Base-by-base conservation (phyloP, 1,284 basidiomycete species). In the Apiotrichum sp. region DNA sequence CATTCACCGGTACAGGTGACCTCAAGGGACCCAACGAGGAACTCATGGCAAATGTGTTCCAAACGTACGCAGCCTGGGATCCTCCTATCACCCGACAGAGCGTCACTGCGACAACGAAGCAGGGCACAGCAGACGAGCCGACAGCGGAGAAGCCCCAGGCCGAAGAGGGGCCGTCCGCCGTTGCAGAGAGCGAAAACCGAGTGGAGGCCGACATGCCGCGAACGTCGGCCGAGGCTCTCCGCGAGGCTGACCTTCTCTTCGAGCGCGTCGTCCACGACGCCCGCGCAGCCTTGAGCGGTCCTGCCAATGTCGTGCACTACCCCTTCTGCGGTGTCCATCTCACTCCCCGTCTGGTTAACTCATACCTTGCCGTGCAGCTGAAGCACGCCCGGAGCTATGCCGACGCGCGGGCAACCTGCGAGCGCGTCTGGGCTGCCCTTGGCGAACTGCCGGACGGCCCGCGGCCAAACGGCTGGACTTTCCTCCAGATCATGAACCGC, bases 1-100 rank as follows among this genome's bases (percentile, higher is more conserved):
- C 53, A 3, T 53, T 58, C 13, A 38, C 49, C 1, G 54, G 54
- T 4, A 29, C 39, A 10, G 22, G 33, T 0, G 34, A 32, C 1
- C 38, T 61, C 50, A 58, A 55, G 47, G 70, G 70, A 40, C 81
- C 92, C 11, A 82, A 88, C 61, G 85, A 87, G 54, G 83, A 86
- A 64, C 81, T 88, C 32, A 84, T 98, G 82, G 81, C 83, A 62
- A 86, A 89, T 65, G 76, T 97, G 7, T 92, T 98, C 73, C 86
- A 92, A 75, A 82, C 89, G 1, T 98, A 98, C 75, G 86, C 91
- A 0, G 77, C 86, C 1, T 95, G 89, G 76, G 80, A 78, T 47
- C 84, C 88, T 1, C 62, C 52, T 7, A n/a, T 55, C 4, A 50
- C 34, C 33, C 61, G 59, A 31, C 22, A 22, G 4, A 41, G 63